Conservation (phyloP, 768 basidiomycete species). For the Mycena floridula region DNA sequence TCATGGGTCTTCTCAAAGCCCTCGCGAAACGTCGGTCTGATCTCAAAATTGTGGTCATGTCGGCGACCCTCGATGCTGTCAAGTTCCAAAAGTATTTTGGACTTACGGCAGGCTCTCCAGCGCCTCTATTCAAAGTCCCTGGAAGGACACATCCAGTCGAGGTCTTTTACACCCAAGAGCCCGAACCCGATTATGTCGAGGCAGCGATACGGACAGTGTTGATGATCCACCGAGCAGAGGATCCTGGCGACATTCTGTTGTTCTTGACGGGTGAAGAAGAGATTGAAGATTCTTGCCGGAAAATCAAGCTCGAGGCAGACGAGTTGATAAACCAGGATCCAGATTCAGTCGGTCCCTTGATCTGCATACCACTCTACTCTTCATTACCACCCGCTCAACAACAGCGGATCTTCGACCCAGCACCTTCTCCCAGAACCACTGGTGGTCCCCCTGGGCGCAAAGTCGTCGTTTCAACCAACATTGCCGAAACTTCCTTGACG, state of each 20-base stretch:
- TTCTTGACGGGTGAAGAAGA: constrained; percentile 99
- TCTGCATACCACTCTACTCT: constrained; percentile 92
- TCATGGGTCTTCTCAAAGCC: constrained; percentile 92
- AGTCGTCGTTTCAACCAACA: constrained; percentile 92
- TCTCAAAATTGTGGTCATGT: constrained; percentile 98
- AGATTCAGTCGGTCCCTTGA: constrained; percentile 74
- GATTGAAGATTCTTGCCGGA: constrained; percentile 93
- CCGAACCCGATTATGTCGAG: constrained; percentile 94
- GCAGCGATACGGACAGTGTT: constrained; percentile 94
- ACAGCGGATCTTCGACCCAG: constrained; percentile 91
- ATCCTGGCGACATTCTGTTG: constrained; percentile 85
- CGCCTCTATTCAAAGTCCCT: constrained; percentile 86
- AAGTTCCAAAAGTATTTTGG: constrained; percentile 97
- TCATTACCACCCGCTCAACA: constrained; percentile 92
- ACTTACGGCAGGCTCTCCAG: constrained; percentile 35
- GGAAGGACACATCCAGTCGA: constrained; percentile 95
- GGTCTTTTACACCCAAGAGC: constrained; percentile 88
- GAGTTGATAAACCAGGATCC: constrained; percentile 68
- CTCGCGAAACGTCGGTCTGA: constrained; percentile 78
- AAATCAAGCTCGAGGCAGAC: constrained; percentile 89
- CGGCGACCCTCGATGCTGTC: constrained; percentile 91
- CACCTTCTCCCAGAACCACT: constrained; percentile 55
- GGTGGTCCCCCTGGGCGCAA: constrained; percentile 86
- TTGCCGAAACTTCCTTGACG: constrained; percentile 95
- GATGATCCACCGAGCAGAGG: constrained; percentile 96